Base-by-base conservation (phyloP, 352 stramenopile species). In the Pythium insidiosum region DNA sequence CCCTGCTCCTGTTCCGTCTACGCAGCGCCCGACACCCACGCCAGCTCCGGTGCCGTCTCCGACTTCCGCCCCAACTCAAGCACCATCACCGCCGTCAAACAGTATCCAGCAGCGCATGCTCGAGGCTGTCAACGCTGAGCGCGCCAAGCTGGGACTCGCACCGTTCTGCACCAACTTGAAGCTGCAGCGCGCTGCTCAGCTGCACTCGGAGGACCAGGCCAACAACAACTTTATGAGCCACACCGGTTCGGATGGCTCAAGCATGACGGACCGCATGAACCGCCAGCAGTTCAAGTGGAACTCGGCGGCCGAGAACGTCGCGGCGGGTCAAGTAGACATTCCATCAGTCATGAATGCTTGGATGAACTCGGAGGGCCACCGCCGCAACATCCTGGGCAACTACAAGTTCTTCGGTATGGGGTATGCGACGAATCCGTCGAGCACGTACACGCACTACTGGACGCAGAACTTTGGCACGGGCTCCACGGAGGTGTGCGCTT, bases 361-460 rank as follows among this genome's bases (percentile, higher is more conserved):
- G 46, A 61, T 56, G 46, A 38, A 16, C 29, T 61, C 53, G 36
- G 11, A 21, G 1, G 47, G 53, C 11, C 55, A 63, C 36, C 24
- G 38, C 7, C 26, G 26, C 10, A 63, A 63, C 44, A 58, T 63
- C 50, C 18, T 59, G 12, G 50, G 62, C 6, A 58, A 68, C 22
- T 64, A 59, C 36, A 73, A 58, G 7, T 73, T 76, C 58, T 54
- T 76, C 12, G 66, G 66, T 18, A 45, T 39, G 5, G 65, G 58
- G 23, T 72, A 72, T 38, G 52, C 51, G 0, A 61, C 55, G 44
- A 71, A 57, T 11, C 1, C 39, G 0, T 47, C 21, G 6, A 38
- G 22, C 18, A 60, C 49, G 24, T 73, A 66, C 57, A 70, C 72
- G 39, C 38, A 64, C 41, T 80, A 76, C 59, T 84, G 72, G 72